phyloP scores from a whole-genome alignment of 768 basidiomycete genomes.

The Psilocybe sp. region DNA sequence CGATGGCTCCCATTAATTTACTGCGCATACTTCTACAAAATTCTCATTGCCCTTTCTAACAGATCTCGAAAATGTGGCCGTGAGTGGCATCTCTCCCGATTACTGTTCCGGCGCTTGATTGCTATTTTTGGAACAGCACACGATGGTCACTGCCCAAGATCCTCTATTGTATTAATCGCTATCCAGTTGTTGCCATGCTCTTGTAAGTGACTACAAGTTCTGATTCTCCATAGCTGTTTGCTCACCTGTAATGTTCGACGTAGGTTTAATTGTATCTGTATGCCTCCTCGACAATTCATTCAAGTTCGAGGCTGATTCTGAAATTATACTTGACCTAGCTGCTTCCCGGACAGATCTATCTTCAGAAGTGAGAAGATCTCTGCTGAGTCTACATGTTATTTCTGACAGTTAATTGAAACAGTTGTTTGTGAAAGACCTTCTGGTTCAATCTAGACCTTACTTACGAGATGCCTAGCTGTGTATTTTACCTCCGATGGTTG shows the following conservation, averaged over 20 bases:
- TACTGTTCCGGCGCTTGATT: background rate
- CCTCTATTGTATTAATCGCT: constrained; percentile 25
- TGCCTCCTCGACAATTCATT: background rate
- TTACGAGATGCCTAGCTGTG: constrained; percentile 14
- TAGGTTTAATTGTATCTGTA: constrained; percentile 29
- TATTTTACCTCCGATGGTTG: constrained; percentile 29
- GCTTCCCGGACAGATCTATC: constrained; percentile 18
- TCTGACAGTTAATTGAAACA: too few species aligned
- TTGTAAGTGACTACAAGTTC: constrained; percentile 14
- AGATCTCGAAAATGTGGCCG: constrained; percentile 24
- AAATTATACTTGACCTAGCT: constrained; percentile 5
- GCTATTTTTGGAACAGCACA: constrained; percentile 6
- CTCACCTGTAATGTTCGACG: background rate
- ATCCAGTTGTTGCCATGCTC: constrained; percentile 24
- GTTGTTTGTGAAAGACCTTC: background rate
- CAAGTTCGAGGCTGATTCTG: too few species aligned
- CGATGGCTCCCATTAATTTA: background rate
- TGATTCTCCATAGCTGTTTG: background rate
- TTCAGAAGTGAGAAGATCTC: constrained; percentile 4
- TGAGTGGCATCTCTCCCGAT: constrained; percentile 4
- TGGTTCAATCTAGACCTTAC: background rate
- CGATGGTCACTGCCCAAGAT: constrained; percentile 21
- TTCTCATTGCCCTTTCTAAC: background rate
- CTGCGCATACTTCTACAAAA: background rate
- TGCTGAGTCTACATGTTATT: too few species aligned